Conservation (phyloP, 768 basidiomycete genomes). For the Suillus placidus region DNA sequence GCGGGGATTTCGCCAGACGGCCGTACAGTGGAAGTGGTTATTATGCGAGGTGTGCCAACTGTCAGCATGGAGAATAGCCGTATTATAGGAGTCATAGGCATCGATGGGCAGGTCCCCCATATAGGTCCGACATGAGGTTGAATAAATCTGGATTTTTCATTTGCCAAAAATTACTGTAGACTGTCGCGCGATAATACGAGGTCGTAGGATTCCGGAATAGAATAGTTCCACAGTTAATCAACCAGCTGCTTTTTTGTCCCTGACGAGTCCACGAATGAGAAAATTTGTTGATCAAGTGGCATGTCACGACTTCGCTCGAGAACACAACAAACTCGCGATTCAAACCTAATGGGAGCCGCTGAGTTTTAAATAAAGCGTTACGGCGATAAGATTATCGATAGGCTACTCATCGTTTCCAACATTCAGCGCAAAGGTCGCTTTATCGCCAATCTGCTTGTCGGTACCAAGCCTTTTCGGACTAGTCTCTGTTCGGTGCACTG, state of each 20-base stretch:
- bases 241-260: neutral
- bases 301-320: no score
- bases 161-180: neutral
- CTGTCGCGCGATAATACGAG: neutral
- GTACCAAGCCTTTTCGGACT: constrained; percentile 1
- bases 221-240: neutral
- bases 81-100: neutral
- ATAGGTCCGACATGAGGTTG: neutral
- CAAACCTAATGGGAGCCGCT: no score
- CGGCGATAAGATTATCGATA: neutral
- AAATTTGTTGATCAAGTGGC: neutral
- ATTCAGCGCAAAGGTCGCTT: neutral
- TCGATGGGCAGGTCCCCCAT: neutral
- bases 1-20: neutral
- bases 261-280: neutral
- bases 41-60: neutral
- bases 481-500: neutral
- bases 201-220: neutral
- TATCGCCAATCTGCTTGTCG: constrained; percentile 3
- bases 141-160: neutral
- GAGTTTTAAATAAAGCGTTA: neutral
- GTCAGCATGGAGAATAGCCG: neutral
- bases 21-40: neutral
- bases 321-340: no score
- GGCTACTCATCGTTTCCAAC: neutral